Evolutionary conservation across 2,329 filamentous ascomycete genomes (phyloP).

Genomic region (Aspergillus jensenii): DNA sequence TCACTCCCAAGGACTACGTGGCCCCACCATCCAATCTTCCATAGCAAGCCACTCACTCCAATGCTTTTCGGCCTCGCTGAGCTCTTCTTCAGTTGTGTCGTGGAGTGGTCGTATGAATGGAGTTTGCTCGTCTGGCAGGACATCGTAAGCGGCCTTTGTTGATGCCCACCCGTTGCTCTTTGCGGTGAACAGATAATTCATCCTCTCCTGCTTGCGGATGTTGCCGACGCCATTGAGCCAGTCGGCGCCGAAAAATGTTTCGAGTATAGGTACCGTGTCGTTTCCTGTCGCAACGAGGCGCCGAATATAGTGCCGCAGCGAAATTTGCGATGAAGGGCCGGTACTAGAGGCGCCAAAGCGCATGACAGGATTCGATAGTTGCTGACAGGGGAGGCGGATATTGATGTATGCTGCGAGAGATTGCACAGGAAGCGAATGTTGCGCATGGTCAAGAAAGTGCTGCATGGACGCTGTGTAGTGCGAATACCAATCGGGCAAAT

Average conservation of each 20-base stretch:
- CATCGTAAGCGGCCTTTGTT: slow-evolving; percentile 88
- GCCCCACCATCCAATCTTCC: slow-evolving; percentile 97
- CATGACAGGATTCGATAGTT: slow-evolving; percentile 44
- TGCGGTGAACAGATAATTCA: slow-evolving; percentile 92
- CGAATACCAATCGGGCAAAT: slow-evolving; percentile 85
- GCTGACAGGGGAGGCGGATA: slow-evolving; percentile 85
- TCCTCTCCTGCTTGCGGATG: slow-evolving; percentile 81
- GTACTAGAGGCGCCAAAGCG: slow-evolving; percentile 31
- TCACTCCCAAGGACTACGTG: slow-evolving; percentile 50
- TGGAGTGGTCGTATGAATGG: slow-evolving; percentile 83
- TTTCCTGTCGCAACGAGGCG: slow-evolving; percentile 90
- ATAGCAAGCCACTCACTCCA: slow-evolving; percentile 97
- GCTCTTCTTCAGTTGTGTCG: slow-evolving; percentile 73
- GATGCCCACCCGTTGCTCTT: slow-evolving; percentile 87
- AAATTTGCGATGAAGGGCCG: slow-evolving; percentile 47
- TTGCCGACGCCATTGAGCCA: slow-evolving; percentile 78
- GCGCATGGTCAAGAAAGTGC: slow-evolving; percentile 86
- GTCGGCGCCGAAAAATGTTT: slow-evolving; percentile 89
- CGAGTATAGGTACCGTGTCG: slow-evolving; percentile 77
- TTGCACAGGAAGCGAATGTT: slow-evolving; percentile 76
- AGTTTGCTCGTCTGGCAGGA: slow-evolving; percentile 75
- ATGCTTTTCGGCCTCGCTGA: slow-evolving; percentile 73
- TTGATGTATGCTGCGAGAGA: slow-evolving; percentile 88
- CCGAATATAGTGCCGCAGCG: slow-evolving; percentile 84
- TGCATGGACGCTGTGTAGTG: slow-evolving; percentile 81